Evolutionary conservation across 345 rosid genomes (phyloP), one percentile per base, ranked within the genome.

Genomic region (Boechera divaricarpa): DNA sequence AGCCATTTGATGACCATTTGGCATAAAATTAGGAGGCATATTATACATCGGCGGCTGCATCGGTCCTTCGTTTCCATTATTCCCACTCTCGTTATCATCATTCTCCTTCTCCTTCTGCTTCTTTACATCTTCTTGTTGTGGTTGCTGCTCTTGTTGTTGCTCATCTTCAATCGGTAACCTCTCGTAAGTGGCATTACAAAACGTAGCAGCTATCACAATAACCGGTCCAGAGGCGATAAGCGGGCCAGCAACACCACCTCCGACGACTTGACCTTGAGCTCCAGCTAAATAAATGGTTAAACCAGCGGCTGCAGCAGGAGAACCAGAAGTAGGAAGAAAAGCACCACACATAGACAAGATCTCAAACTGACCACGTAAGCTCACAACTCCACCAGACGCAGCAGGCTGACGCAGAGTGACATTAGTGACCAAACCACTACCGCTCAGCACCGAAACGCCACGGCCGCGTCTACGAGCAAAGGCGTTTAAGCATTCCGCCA

Each of bases 181-280:
- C 81, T 94, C 98, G 13, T 84, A 94, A 13, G 91, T 87, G 0
- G 97, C 97, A 76, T 92, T 92, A 1, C 83, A 83, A 69, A 92
- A 92, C 13, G 97, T 90, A 9, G 97, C 97, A 4, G 95, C 97
- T 0, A 90, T 82, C 6, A 94, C 93, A 83, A 94, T 84, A 38
- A 94, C 95, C 0, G 97, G 97, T 12, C 97, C 98, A 1, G 93
- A 86, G 0, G 98, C 97, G 1, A 86, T 72, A 53, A 94, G 80
- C 18, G 89, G 79, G 7, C 97, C 97, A 61, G 86, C 80, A 0
- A 85, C 95, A 0, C 82, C 81, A 15, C 98, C 98, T 5, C 98
- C 98, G 2, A 94, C 89, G 12, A 94, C 91, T 80, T 94, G 98
- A 9, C 97, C 97, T 63, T 92, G 97, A 39, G 90, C 92, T 0